Percentiles rank a stretch among this genome's conserved stretches.
Evolutionary conservation across 2,329 filamentous ascomycete species (phyloP).

Genomic region (Fusarium praegraminearum): DNA sequence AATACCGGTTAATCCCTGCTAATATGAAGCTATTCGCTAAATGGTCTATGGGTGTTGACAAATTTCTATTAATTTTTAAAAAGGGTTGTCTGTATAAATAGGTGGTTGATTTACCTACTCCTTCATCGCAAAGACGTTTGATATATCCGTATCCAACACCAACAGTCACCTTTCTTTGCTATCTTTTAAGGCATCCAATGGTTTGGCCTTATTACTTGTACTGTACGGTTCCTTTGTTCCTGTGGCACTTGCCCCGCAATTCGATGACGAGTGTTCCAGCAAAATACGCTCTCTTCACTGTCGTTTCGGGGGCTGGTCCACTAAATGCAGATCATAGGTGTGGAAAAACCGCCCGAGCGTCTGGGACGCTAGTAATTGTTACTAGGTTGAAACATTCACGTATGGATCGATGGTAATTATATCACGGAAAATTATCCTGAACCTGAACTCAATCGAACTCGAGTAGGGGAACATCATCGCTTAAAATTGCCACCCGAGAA

Average conservation of each 20-base stretch:
- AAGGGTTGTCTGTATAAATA: background rate
- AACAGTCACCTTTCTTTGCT: background rate
- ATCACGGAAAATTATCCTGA: background rate
- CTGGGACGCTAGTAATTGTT: background rate
- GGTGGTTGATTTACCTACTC: background rate
- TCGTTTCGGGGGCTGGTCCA: background rate
- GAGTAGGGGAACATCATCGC: background rate
- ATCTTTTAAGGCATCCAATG: background rate
- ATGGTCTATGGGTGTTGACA: background rate
- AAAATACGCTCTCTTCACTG: background rate
- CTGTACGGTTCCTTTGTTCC: background rate
- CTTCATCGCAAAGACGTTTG: background rate
- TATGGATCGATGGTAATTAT: background rate
- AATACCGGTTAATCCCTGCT: background rate
- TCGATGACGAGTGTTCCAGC: background rate
- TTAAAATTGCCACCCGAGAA: too few relatives aligned
- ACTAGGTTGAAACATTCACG: background rate
- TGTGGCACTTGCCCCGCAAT: slow-evolving; percentile 2
- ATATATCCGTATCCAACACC: background rate
- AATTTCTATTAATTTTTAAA: background rate
- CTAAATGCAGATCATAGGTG: slow-evolving; percentile 4
- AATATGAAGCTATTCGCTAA: background rate
- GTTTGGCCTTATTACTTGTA: background rate
- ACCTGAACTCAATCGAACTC: background rate
- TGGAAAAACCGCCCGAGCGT: background rate